Conservation (phyloP, 2,329 filamentous ascomycete genomes). For the Microcera coccophila region DNA sequence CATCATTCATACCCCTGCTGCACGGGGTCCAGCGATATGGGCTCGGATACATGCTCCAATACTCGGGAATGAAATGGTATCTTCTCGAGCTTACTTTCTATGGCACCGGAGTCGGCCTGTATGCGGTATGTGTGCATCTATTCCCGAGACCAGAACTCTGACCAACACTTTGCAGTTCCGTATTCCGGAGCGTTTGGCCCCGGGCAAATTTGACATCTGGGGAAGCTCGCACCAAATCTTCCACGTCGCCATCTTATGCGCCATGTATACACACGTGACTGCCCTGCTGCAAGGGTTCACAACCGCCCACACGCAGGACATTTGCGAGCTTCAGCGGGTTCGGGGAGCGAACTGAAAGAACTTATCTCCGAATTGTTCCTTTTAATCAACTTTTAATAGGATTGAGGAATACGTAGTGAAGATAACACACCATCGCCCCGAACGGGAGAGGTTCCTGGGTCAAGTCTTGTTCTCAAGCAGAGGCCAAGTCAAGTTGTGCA, state of each 20-base stretch:
- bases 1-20: constrained; percentile 69
- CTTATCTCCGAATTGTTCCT: too few relatives aligned
- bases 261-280: constrained; percentile 65
- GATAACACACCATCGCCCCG: too few relatives aligned
- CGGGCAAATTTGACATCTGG: constrained; percentile 82
- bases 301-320: constrained; percentile 13
- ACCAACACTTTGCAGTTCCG: constrained; percentile 51
- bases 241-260: constrained; percentile 81
- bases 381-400: too few relatives aligned
- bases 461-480: too few relatives aligned
- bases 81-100: constrained; percentile 78
- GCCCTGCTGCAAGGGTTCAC: constrained; percentile 16
- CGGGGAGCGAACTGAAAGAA: too few relatives aligned
- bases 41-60: constrained; percentile 62
- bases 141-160: constrained; percentile 1
- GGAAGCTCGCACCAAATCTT: constrained; percentile 96
- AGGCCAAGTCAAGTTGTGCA: too few relatives aligned
- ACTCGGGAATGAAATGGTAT: constrained; percentile 71
- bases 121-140: constrained; percentile 59
- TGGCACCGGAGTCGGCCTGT: constrained; percentile 78
- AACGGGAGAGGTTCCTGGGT: too few relatives aligned
- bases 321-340: constrained; percentile 12
- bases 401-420: too few relatives aligned
- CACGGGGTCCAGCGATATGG: constrained; percentile 57
- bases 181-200: constrained; percentile 75